Evolutionary conservation across 1,284 basidiomycete species (phyloP).

Genomic region (Phellinidium pouzarii): DNA sequence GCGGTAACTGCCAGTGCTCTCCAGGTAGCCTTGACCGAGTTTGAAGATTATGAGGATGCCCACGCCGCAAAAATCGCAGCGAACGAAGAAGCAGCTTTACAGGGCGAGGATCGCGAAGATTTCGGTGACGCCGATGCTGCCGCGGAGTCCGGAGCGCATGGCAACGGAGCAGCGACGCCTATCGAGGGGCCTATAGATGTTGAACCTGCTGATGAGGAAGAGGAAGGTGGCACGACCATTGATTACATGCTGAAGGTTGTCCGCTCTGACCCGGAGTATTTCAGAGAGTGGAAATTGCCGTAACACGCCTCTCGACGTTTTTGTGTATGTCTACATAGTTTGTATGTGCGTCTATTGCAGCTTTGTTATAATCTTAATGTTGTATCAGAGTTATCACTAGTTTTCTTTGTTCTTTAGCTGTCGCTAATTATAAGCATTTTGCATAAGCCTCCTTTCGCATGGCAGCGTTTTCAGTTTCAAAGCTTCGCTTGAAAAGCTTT

Average conservation of each 20-base stretch:
- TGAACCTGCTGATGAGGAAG: constrained; percentile 32
- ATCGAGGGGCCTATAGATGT: constrained; percentile 28
- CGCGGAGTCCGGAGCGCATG: not conserved
- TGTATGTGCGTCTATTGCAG: not conserved
- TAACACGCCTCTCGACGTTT: not conserved
- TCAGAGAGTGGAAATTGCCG: constrained; percentile 62
- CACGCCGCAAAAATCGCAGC: constrained; percentile 76
- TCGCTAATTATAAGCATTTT: no score
- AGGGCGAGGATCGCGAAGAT: constrained; percentile 72
- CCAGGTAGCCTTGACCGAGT: constrained; percentile 69
- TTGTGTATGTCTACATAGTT: not conserved
- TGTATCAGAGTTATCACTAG: not conserved
- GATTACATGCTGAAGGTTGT: constrained; percentile 87
- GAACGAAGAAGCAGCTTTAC: constrained; percentile 62
- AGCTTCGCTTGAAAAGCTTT: no score
- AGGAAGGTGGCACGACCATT: constrained; percentile 63
- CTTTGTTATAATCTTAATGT: not conserved
- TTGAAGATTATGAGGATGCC: constrained; percentile 85
- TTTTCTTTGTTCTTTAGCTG: no score
- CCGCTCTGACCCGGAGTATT: constrained; percentile 70
- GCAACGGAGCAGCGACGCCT: constrained; percentile 4
- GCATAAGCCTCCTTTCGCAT: no score
- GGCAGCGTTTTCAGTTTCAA: no score
- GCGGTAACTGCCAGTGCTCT: constrained; percentile 35
- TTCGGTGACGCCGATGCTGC: constrained; percentile 47